Evolutionary conservation across 495 filamentous ascomycete genomes (phyloP).

Genomic region (Bombardia bombarda): DNA sequence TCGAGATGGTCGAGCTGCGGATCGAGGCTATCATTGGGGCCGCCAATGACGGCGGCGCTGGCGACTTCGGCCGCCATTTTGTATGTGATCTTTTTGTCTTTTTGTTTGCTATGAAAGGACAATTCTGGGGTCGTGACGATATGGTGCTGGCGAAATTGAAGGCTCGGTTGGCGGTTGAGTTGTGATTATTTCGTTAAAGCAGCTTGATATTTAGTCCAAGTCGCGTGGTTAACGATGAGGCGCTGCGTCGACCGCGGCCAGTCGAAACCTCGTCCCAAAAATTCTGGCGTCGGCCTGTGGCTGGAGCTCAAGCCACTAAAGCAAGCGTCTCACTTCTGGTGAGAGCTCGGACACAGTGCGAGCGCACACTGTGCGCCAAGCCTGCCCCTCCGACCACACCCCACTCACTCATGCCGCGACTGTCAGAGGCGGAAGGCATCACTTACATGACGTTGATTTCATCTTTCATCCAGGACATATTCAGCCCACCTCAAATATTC

Average conservation of each 20-base stretch:
- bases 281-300: constrained; percentile 11
- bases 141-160: too few species aligned
- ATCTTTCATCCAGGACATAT: background rate
- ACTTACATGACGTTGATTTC: constrained; percentile 20
- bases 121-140: too few species aligned
- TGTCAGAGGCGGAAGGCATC: constrained; percentile 17
- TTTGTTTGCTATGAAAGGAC: background rate
- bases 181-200: too few species aligned
- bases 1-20: constrained; percentile 25
- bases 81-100: background rate
- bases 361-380: background rate
- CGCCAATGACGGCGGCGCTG: constrained; percentile 9
- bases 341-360: constrained; percentile 9
- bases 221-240: too few species aligned
- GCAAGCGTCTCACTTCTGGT: background rate
- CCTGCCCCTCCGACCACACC: background rate
- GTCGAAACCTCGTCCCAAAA: constrained; percentile 4
- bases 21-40: too few species aligned
- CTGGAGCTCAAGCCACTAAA: constrained; percentile 18
- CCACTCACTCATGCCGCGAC: background rate
- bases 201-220: too few species aligned
- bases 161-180: too few species aligned
- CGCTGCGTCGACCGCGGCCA: too few species aligned
- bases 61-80: constrained; percentile 23
- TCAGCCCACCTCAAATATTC: background rate